phyloP scores from a whole-genome alignment of 2,329 filamentous ascomycete genomes.

The Cytospora piceae region DNA sequence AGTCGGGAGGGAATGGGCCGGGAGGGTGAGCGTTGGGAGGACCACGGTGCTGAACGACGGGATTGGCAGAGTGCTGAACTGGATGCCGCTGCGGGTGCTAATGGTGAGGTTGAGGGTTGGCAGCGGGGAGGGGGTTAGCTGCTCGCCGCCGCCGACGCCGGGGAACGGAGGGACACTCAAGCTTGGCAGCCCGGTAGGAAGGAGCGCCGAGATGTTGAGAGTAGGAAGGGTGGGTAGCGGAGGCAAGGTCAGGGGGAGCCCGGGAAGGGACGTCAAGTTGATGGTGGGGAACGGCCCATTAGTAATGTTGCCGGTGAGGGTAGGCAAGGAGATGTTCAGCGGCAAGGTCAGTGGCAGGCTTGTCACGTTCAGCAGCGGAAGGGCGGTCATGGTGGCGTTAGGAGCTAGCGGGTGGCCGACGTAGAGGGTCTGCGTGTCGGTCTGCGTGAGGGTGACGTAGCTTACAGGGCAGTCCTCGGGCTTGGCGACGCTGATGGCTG shows the following conservation, averaged over 20 bases:
- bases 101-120: not conserved
- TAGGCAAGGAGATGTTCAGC: not conserved
- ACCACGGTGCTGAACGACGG: no score
- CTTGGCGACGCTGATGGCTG: not conserved
- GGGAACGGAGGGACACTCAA: not conserved
- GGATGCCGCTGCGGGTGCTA: not conserved
- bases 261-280: not conserved
- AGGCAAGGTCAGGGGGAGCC: not conserved
- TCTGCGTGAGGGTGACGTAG: not conserved
- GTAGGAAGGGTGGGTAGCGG: not conserved
- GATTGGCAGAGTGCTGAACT: not conserved
- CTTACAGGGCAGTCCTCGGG: not conserved
- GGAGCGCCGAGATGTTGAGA: not conserved
- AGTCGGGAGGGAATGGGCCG: no score
- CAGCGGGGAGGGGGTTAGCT: not conserved
- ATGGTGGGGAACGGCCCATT: not conserved
- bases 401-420: constrained; percentile 1
- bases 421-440: not conserved
- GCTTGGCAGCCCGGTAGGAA: not conserved
- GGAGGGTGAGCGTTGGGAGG: not conserved
- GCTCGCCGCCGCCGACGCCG: not conserved
- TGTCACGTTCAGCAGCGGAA: not conserved
- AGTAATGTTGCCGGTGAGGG: not conserved
- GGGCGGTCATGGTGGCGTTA: not conserved
- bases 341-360: not conserved